These are phyloP conservation scores for Boletus subcaerulescens DNA, from an alignment of 768 basidiomycete genomes.

Conservation along the genomic window DNA sequence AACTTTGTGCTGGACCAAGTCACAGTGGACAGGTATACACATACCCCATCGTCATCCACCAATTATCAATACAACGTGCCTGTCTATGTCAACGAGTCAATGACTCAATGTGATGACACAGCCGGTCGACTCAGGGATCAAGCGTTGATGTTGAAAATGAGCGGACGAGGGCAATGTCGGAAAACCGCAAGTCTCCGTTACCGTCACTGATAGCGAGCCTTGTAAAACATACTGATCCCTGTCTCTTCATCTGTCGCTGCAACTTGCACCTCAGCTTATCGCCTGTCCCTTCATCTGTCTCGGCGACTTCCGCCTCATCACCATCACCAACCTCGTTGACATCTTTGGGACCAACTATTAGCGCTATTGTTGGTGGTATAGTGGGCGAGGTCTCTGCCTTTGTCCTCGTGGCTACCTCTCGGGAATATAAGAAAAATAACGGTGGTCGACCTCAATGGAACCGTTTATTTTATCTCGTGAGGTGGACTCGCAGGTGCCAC, in stretches of 20 bases:
- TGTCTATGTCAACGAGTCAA: slow-evolving; percentile 9
- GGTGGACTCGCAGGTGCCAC: neutral
- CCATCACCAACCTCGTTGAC: neutral
- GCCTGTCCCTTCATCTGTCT: neutral
- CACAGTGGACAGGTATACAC: neutral
- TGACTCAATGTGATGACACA: slow-evolving; percentile 2
- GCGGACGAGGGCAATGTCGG: no score
- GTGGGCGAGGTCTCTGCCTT: slow-evolving; percentile 1
- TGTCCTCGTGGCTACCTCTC: neutral
- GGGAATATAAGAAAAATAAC: neutral
- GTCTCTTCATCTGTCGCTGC: neutral
- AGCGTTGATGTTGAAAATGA: slow-evolving; percentile 4
- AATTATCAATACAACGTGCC: slow-evolving; percentile 13
- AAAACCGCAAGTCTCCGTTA: no score
- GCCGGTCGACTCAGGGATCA: neutral
- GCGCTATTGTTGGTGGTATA: slow-evolving; percentile 5
- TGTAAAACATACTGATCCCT: no score
- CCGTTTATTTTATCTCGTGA: neutral
- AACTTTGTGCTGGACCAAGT: slow-evolving; percentile 8
- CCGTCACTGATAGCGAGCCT: no score
- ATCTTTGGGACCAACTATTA: neutral
- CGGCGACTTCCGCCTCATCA: neutral
- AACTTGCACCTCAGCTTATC: neutral
- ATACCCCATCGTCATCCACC: neutral
- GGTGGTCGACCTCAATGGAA: neutral